phyloP scores from a whole-genome alignment of 257 asterid species.

The Galeopsis tetrahit region DNA sequence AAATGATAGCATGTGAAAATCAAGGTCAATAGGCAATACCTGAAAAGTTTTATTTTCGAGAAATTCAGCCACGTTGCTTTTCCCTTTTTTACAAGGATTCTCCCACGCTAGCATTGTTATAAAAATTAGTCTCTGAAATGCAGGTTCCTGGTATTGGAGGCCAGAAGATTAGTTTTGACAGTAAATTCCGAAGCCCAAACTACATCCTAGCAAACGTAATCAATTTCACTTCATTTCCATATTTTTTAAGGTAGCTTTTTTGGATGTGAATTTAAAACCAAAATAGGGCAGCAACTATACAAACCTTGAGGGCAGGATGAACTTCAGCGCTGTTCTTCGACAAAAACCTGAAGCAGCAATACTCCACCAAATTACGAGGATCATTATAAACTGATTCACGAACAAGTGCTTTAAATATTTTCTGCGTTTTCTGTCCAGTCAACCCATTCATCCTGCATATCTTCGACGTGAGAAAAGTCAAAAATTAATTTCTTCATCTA shows the following conservation, averaged over 20 bases:
- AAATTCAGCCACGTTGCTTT: slow-evolving; percentile 45
- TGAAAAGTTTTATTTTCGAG: slow-evolving; percentile 53
- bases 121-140: slow-evolving; percentile 80
- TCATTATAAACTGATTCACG: slow-evolving; percentile 65
- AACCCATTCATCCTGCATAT: slow-evolving; percentile 93
- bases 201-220: slow-evolving; percentile 23
- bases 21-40: slow-evolving; percentile 48
- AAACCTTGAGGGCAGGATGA: slow-evolving; percentile 93
- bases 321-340: slow-evolving; percentile 70
- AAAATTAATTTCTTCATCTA: slow-evolving; percentile 32
- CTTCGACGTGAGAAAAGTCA: slow-evolving; percentile 38
- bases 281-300: slow-evolving; percentile 24
- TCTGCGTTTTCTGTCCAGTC: slow-evolving; percentile 93
- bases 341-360: slow-evolving; percentile 94
- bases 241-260: too few relatives aligned
- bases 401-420: slow-evolving; percentile 81
- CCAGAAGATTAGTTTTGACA: slow-evolving; percentile 28
- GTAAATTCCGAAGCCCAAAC: slow-evolving; percentile 22
- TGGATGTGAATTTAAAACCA: slow-evolving; percentile 18
- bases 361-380: slow-evolving; percentile 89
- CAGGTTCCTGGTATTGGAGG: slow-evolving; percentile 71
- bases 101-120: slow-evolving; percentile 99
- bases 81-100: slow-evolving; percentile 61
- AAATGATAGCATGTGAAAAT: slow-evolving; percentile 26
- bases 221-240: neutral